Base-by-base conservation (phyloP, 768 basidiomycete genomes). In the Amanita fuliginea region DNA sequence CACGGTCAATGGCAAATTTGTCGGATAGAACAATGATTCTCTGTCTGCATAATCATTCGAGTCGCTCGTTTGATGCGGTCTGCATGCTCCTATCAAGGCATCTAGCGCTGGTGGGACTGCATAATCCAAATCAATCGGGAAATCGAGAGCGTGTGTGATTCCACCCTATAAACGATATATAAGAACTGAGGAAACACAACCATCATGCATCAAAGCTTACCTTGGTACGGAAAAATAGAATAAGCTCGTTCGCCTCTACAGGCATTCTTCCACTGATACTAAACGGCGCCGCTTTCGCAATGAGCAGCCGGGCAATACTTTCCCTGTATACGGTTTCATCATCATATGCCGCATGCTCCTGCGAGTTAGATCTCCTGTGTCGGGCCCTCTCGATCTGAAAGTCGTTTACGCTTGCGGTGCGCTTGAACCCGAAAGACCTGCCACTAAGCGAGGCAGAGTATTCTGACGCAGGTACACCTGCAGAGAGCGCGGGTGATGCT, bases 221-320 rank as follows among this genome's bases (percentile, higher is more conserved):
- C 76, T 84, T 83, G 35, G 84, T 78, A 18, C 86, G 74, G 68
- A 90, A 90, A 69, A 89, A 89, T 47, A 90, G 65, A 10, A 78
- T 75, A 33, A 87, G 66, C 52, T 76, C 75, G 3, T 78, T 71
- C 14, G 81, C 76, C 63, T 87, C 84, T 35, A 86, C 65, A 6
- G 81, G 81, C 42, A 88, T 81, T 28, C 80, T 71, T 0, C 87
- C 86, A 9, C 75, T 76, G 10, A 80, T 73, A 1, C 78, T 73
- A 61, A 82, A 85, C 37, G 82, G 77, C 3, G 71, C 72, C 28
- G 76, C 68, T 60, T 81, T 87, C 11, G 77, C 74, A 9, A 64
- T 65, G 44, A 87, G 65, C 47, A 89, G 61, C 34, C 69, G 67
- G 0, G 75, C 65, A 4, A 87, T 72, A 52, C 72, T 74, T 16